A percentile compares a stretch with the other conserved stretches of the same genome.
Conservation (phyloP, 768 basidiomycete genomes). For the Podaxis rugospora region DNA sequence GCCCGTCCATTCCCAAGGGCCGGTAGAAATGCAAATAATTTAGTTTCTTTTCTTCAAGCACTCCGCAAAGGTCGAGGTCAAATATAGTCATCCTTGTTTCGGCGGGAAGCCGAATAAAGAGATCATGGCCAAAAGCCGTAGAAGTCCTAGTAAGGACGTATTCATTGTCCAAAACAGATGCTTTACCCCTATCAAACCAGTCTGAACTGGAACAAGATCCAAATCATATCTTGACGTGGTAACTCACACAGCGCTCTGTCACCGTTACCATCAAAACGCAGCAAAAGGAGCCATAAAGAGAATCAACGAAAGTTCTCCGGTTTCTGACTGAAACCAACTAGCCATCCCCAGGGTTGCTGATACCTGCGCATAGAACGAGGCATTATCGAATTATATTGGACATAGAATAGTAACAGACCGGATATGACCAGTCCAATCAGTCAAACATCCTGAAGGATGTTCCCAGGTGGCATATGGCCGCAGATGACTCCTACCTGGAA, state of each 20-base stretch:
- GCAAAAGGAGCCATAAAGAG: background rate
- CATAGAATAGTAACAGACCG: slow-evolving; percentile 3
- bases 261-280: background rate
- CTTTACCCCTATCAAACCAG: background rate
- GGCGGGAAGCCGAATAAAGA: background rate
- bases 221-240: background rate
- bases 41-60: background rate
- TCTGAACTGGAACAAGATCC: background rate
- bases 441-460: background rate
- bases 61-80: background rate
- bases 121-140: background rate
- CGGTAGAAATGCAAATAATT: background rate
- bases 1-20: background rate
- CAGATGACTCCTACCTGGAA: background rate
- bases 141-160: background rate
- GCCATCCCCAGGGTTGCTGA: background rate
- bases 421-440: background rate
- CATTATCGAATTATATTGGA: slow-evolving; percentile 3
- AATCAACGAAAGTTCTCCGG: background rate
- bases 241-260: background rate
- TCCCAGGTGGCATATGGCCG: background rate
- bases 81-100: background rate
- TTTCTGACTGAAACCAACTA: background rate
- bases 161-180: background rate
- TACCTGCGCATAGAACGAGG: background rate